Conservation (phyloP, 1,284 basidiomycete species). For the Wolfiporia cocos region DNA sequence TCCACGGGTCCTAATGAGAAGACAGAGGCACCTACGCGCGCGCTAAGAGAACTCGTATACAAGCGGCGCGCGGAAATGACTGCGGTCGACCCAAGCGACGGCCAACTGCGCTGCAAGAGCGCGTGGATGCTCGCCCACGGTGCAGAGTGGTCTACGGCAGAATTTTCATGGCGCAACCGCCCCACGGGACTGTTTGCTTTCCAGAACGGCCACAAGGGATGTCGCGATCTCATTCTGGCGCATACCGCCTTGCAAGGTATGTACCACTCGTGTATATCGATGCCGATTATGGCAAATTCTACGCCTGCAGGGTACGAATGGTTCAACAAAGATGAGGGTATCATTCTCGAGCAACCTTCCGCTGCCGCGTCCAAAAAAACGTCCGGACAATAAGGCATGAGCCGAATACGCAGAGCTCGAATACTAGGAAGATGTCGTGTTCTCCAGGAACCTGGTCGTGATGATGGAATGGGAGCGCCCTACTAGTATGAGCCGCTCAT, state of each 20-base stretch:
- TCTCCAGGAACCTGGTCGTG: slow-evolving; percentile 31
- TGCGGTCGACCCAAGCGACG: too few relatives aligned
- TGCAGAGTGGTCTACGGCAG: neutral
- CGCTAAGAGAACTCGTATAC: too few relatives aligned
- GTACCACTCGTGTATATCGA: neutral
- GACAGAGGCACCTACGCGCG: too few relatives aligned
- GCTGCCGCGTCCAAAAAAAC: neutral
- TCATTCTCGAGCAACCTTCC: neutral
- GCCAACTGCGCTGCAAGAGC: too few relatives aligned
- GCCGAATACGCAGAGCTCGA: neutral
- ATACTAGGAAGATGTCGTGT: neutral
- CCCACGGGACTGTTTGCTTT: slow-evolving; percentile 1
- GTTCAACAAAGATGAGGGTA: too few relatives aligned
- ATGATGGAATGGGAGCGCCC: slow-evolving; percentile 92
- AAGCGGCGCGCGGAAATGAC: too few relatives aligned
- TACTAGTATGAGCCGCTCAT: slow-evolving; percentile 45
- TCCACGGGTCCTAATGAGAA: too few relatives aligned
- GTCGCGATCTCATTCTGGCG: neutral
- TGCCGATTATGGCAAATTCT: neutral
- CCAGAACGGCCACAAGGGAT: neutral
- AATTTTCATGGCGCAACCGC: too few relatives aligned
- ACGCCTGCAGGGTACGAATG: neutral
- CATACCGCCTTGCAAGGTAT: neutral
- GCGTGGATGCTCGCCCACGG: slow-evolving; percentile 2
- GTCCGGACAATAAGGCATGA: neutral